Base-by-base conservation (phyloP, 768 basidiomycete genomes). In the Imleria badia region DNA sequence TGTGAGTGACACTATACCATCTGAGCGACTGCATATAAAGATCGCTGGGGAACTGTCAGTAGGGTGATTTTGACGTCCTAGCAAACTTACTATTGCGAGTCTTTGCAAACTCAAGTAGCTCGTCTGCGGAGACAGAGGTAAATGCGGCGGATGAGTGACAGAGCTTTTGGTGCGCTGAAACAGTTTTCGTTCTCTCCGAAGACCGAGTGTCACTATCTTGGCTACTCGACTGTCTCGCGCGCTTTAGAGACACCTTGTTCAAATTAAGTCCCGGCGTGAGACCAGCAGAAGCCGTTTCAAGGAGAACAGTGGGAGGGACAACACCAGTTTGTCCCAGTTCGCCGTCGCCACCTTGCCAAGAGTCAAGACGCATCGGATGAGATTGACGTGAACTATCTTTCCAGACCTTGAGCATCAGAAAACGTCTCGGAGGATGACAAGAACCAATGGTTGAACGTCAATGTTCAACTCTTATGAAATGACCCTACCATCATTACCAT, bases 281-380 rank as follows among this genome's bases (percentile, higher is more conserved):
- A 50, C 51, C 52, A 46, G 54, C 48, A 49, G 56, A 54, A 54
- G 56, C 45, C 35, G 48, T 48, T 60, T 60, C 55, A 46, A 51
- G 57, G 54, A 52, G 53, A 48, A 58, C 31, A 60, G 48, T 50
- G 62, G 73, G 57, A 45, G 51, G 51, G 52, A 60, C 60, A 56
- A 59, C 59, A 58, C 62, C 61, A 55, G 60, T 54, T 66, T 64
- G 69, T 67, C 64, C 65, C 64, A 54, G 60, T 57, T 57, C 60
- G 59, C 57, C 43, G 52, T 57, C 60, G 59, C 57, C 43, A 54
- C 22, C n/a, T 52, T 43, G 35, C 30, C 2, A 19, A 30, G 50
- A 30, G 20, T 22, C 22, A 20, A n/a, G 31, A 17, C 20, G 39
- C 19, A 23, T 40, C 26, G 47, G n/a, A 29, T 46, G 53, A 54